Evolutionary conservation across 164 flowering plant species (phyloP).

Genomic region (Hamamelis virginiana): DNA sequence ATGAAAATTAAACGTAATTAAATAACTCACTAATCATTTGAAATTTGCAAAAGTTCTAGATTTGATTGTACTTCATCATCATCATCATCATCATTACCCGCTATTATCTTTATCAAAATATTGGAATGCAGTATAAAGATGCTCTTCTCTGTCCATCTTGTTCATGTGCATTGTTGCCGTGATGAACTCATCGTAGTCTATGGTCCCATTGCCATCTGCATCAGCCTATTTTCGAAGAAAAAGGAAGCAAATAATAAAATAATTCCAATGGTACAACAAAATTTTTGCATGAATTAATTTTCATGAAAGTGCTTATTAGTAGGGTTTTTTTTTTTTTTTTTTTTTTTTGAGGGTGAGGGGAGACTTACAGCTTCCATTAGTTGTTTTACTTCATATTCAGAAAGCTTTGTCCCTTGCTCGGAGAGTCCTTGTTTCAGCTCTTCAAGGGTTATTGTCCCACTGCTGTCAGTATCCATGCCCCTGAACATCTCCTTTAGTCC

Average conservation of each 20-base stretch:
- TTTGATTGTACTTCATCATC: not conserved
- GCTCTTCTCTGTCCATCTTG: conserved; percentile 91
- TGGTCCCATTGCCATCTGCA: conserved; percentile 95
- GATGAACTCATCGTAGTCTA: conserved; percentile 96
- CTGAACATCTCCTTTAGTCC: conserved; percentile 90
- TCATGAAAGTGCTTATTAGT: not conserved
- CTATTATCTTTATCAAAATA: conserved; percentile 92
- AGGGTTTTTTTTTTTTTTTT: not conserved
- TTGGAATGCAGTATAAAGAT: conserved; percentile 91
- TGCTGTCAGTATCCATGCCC: conserved; percentile 83
- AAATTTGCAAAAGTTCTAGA: not conserved
- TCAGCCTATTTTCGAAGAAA: conserved; percentile 60
- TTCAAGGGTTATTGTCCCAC: conserved; percentile 90
- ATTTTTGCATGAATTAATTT: no score
- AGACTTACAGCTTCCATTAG: conserved; percentile 91
- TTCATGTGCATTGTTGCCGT: conserved; percentile 95
- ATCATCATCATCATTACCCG: conserved; percentile 46
- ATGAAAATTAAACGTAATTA: not conserved
- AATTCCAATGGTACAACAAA: not conserved
- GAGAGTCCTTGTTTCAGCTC: conserved; percentile 87
- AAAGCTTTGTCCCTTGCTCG: conserved; percentile 82
- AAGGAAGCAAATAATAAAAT: not conserved
- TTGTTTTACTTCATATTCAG: conserved; percentile 82
- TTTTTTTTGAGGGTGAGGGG: not conserved
- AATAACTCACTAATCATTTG: not conserved